A percentile compares a stretch with the other conserved stretches of the same genome.
Evolutionary conservation across 257 asterid species (phyloP).

Genomic region (Penstemon eatonii): DNA sequence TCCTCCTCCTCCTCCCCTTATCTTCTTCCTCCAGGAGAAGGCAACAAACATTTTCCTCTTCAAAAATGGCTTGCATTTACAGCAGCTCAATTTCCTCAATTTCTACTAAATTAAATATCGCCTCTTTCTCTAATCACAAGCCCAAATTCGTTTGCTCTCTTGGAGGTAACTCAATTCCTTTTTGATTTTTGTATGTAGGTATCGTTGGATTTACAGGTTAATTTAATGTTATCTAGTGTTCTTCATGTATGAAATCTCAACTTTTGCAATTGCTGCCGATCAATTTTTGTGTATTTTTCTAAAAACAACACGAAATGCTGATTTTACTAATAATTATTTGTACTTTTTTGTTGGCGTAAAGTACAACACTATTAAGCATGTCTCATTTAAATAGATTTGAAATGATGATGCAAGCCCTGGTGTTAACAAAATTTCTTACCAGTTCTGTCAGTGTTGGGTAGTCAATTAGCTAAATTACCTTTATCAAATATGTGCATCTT

Average conservation of each 20-base stretch:
- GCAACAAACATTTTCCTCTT: background rate
- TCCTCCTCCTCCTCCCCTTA: slow-evolving; percentile 32
- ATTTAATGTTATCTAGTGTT: background rate
- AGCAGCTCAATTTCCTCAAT: slow-evolving; percentile 50
- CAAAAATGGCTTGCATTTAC: slow-evolving; percentile 44
- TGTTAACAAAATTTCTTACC: no score
- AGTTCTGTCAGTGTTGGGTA: background rate
- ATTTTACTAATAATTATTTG: background rate
- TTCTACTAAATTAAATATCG: slow-evolving; percentile 40
- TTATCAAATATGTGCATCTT: background rate
- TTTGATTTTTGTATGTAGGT: background rate
- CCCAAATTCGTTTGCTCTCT: slow-evolving; percentile 58
- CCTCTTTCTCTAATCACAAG: slow-evolving; percentile 33
- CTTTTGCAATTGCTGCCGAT: background rate
- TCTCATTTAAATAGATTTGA: background rate
- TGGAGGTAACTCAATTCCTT: slow-evolving; percentile 38
- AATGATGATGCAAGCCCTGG: background rate
- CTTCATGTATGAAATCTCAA: background rate
- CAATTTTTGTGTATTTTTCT: no score
- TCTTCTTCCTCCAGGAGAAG: slow-evolving; percentile 7
- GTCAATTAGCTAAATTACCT: background rate
- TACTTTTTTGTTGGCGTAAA: background rate
- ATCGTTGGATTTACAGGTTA: background rate
- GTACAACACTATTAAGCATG: background rate
- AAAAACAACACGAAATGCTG: background rate